Percentiles rank a stretch among this genome's conserved stretches.
Conservation (phyloP, 257 asterid genomes). For the Solanum virginianum region DNA sequence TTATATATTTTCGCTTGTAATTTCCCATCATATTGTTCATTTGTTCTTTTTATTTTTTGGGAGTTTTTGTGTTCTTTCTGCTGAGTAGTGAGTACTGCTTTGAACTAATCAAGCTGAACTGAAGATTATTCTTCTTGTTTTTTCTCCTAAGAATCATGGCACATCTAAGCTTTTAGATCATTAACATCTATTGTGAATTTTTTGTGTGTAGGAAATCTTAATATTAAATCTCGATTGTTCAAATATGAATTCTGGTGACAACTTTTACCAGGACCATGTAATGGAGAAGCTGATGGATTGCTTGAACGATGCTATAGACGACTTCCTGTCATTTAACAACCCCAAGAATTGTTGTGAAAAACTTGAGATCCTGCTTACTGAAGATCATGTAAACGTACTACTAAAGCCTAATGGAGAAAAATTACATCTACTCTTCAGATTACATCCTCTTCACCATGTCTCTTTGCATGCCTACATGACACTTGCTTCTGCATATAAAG, state of each 20-base stretch:
- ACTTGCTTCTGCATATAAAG: slow-evolving; percentile 49
- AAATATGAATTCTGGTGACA: neutral
- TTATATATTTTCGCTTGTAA: neutral
- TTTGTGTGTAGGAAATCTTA: slow-evolving; percentile 22
- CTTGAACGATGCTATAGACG: slow-evolving; percentile 24
- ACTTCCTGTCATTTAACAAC: slow-evolving; percentile 29
- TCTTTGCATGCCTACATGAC: slow-evolving; percentile 44
- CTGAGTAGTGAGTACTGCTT: neutral
- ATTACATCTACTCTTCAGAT: slow-evolving; percentile 7
- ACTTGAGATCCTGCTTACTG: slow-evolving; percentile 48
- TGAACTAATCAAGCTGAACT: neutral
- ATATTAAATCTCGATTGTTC: neutral
- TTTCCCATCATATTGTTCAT: neutral
- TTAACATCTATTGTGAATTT: neutral
- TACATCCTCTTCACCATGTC: slow-evolving; percentile 35
- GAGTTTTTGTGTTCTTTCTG: neutral
- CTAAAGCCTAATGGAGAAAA: neutral
- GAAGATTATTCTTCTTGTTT: neutral
- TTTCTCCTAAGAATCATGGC: neutral
- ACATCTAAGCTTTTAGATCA: neutral
- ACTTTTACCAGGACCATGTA: neutral
- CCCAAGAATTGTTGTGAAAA: slow-evolving; percentile 36
- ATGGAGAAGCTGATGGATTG: slow-evolving; percentile 14
- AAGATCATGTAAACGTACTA: slow-evolving; percentile 1
- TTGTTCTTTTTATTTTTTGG: neutral